Evolutionary conservation across 1,284 basidiomycete species (phyloP).

Genomic region (Hemileccinum hortonii): DNA sequence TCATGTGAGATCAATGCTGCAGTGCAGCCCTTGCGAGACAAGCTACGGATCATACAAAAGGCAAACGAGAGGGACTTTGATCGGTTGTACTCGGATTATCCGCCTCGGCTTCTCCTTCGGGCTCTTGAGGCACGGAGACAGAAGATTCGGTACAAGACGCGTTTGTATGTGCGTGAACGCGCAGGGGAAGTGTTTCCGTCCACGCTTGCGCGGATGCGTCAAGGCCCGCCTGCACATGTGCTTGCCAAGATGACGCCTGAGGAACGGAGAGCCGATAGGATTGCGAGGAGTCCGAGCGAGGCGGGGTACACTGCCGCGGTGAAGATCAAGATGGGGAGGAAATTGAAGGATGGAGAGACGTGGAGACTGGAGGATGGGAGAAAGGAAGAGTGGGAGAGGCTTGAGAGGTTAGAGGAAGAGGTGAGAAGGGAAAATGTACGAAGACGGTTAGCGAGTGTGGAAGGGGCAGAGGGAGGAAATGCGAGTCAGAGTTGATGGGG

Average conservation of each 20-base stretch:
- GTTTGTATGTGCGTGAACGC: slow-evolving; percentile 55
- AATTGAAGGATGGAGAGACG: slow-evolving; percentile 42
- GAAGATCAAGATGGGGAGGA: slow-evolving; percentile 45
- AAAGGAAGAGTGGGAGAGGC: slow-evolving; percentile 33
- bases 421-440: slow-evolving; percentile 42
- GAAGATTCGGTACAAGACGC: slow-evolving; percentile 61
- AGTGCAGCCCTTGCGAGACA: slow-evolving; percentile 26
- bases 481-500: not conserved
- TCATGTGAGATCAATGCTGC: slow-evolving; percentile 10
- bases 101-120: slow-evolving; percentile 46
- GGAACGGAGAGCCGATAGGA: slow-evolving; percentile 46
- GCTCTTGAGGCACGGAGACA: slow-evolving; percentile 56
- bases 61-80: slow-evolving; percentile 39
- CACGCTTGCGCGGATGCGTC: slow-evolving; percentile 47
- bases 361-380: slow-evolving; percentile 49
- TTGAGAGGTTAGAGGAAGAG: slow-evolving; percentile 38
- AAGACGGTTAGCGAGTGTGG: slow-evolving; percentile 6
- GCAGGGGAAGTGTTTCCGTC: slow-evolving; percentile 54
- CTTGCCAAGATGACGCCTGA: slow-evolving; percentile 50
- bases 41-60: slow-evolving; percentile 27
- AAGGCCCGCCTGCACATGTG: slow-evolving; percentile 63
- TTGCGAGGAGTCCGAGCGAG: slow-evolving; percentile 53
- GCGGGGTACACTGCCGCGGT: slow-evolving; percentile 58
- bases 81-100: slow-evolving; percentile 44
- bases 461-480: not conserved